Evolutionary conservation across 1,139 yeast genomes (phyloP).

Genomic region (Hyphopichia burtonii): DNA sequence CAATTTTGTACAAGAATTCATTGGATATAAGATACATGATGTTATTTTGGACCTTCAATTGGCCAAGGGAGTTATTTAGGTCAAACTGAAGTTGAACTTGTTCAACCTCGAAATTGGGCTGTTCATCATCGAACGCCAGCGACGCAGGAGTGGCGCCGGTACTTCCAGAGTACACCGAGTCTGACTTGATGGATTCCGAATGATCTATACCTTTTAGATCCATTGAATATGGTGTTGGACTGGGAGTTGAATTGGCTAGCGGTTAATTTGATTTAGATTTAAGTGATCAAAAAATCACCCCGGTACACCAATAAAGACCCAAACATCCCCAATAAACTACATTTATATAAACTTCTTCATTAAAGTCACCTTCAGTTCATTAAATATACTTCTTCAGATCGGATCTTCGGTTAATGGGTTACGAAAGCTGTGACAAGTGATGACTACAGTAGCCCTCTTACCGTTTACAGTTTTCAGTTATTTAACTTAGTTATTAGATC

Average conservation of each 20-base stretch:
- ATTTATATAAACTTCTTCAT: too few species aligned
- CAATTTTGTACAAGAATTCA: conserved; percentile 26
- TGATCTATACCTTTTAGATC: neutral
- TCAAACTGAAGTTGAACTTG: conserved; percentile 44
- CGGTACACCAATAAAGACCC: too few species aligned
- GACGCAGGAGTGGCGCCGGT: neutral
- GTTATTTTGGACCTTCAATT: conserved; percentile 30
- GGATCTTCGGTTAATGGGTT: too few species aligned
- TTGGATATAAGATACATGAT: conserved; percentile 34
- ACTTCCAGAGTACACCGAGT: neutral
- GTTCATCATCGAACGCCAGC: conserved; percentile 6
- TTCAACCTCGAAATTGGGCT: conserved; percentile 36
- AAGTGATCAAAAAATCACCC: too few species aligned
- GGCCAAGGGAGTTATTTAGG: conserved; percentile 24
- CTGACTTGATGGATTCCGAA: neutral
- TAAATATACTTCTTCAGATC: too few species aligned
- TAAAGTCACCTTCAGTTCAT: too few species aligned
- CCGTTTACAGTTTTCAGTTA: too few species aligned
- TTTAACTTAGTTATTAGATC: too few species aligned
- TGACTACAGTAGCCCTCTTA: too few species aligned
- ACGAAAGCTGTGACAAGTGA: too few species aligned
- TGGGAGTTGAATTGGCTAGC: neutral
- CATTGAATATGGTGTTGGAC: neutral
- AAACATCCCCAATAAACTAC: too few species aligned
- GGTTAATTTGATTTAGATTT: too few species aligned